Evolutionary conservation across 805 yeast genomes (phyloP).

Genomic region (Kluyveromyces aestuarii): DNA sequence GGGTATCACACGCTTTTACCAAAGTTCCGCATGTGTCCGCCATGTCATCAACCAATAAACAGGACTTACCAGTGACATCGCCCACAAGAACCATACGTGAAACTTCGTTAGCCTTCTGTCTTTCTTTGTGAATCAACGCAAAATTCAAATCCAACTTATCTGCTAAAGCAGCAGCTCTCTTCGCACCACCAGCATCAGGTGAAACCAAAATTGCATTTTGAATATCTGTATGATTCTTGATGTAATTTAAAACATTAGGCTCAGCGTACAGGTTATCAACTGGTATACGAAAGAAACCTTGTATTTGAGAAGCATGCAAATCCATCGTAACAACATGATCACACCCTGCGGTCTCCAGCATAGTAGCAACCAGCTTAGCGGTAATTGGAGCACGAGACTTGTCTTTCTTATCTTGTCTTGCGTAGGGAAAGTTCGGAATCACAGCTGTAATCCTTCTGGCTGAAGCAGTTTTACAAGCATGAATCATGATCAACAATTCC

Average conservation of each 20-base stretch:
- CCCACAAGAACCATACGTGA: slow-evolving; percentile 94
- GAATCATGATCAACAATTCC: slow-evolving; percentile 83
- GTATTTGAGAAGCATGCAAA: slow-evolving; percentile 94
- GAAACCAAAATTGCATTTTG: slow-evolving; percentile 71
- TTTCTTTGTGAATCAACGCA: slow-evolving; percentile 93
- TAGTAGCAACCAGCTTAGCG: slow-evolving; percentile 86
- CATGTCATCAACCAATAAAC: slow-evolving; percentile 91
- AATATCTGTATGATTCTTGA: slow-evolving; percentile 51
- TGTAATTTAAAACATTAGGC: slow-evolving; percentile 78
- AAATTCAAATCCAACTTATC: slow-evolving; percentile 86
- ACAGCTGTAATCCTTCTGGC: slow-evolving; percentile 92
- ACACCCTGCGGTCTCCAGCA: slow-evolving; percentile 90
- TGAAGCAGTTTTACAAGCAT: slow-evolving; percentile 93
- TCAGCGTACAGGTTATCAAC: slow-evolving; percentile 95
- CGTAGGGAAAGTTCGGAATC: slow-evolving; percentile 92
- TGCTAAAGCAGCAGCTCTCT: slow-evolving; percentile 90
- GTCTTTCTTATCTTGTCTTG: slow-evolving; percentile 95
- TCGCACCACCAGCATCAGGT: slow-evolving; percentile 99
- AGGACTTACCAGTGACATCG: slow-evolving; percentile 74
- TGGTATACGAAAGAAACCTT: slow-evolving; percentile 92
- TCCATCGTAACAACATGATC: slow-evolving; percentile 95
- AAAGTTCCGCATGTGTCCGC: slow-evolving; percentile 98
- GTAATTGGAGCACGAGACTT: slow-evolving; percentile 94
- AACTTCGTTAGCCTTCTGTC: slow-evolving; percentile 92
- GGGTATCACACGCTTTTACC: slow-evolving; percentile 86